Percentiles rank a stretch among this genome's conserved stretches.
phyloP scores from a whole-genome alignment of 768 basidiomycete species.

The Leccinellum albellum region DNA sequence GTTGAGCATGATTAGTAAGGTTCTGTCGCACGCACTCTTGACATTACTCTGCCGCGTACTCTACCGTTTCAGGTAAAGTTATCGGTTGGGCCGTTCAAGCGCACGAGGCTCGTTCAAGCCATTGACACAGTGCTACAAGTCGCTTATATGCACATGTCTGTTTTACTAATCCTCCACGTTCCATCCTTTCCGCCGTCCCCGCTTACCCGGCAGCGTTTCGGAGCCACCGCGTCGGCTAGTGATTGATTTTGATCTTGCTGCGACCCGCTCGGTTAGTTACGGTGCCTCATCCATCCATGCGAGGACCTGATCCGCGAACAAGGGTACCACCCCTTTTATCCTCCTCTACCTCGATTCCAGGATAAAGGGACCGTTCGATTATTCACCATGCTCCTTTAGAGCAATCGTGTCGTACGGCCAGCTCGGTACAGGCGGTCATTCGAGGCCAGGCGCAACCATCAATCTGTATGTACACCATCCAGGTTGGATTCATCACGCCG shows the following conservation, averaged over 20 bases:
- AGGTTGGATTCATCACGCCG: background rate
- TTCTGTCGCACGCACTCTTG: too few species aligned
- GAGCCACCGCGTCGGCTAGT: background rate
- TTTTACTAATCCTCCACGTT: too few species aligned
- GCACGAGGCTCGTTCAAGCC: too few species aligned
- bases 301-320: background rate
- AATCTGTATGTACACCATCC: background rate
- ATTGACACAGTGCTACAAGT: too few species aligned
- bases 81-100: too few species aligned
- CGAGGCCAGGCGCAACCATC: background rate
- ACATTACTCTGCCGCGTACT: too few species aligned
- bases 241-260: background rate
- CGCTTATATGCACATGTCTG: too few species aligned
- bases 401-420: background rate
- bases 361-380: background rate
- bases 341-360: background rate
- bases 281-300: background rate
- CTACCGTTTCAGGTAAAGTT: too few species aligned
- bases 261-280: background rate
- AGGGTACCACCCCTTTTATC: background rate
- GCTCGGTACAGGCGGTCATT: background rate
- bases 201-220: background rate
- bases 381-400: background rate
- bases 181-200: background rate
- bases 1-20: slow-evolving; percentile 28